A percentile compares a stretch with the other conserved stretches of the same genome.
These are phyloP conservation scores for Elsinoe fawcettii DNA, from an alignment of 2,329 filamentous ascomycete genomes.

Conservation along the genomic window DNA sequence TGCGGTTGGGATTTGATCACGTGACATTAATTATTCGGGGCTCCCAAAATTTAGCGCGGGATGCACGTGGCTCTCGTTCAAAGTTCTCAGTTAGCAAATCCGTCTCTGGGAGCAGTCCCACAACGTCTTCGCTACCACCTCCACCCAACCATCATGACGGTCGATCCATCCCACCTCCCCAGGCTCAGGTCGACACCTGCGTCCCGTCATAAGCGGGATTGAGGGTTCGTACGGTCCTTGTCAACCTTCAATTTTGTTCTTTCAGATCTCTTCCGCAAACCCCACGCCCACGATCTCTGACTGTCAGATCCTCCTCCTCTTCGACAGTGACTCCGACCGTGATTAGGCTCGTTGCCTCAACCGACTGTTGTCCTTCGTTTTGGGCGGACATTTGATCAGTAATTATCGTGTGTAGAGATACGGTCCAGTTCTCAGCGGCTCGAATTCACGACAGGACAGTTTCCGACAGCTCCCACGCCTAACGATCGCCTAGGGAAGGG, in stretches of 20 bases:
- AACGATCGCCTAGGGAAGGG: background rate
- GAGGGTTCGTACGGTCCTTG: conserved; percentile 27
- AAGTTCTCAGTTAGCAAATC: conserved; percentile 4
- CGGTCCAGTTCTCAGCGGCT: background rate
- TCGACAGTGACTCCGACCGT: background rate
- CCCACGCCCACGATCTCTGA: conserved; percentile 15
- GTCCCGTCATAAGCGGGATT: conserved; percentile 45
- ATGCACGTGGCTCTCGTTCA: conserved; percentile 4
- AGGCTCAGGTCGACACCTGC: conserved; percentile 40
- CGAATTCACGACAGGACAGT: background rate
- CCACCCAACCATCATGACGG: conserved; percentile 13
- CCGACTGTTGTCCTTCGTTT: conserved; percentile 10
- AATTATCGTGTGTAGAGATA: background rate
- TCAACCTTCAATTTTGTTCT: conserved; percentile 15
- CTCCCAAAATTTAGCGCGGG: background rate
- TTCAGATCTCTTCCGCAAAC: conserved; percentile 25
- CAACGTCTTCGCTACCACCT: conserved; percentile 13
- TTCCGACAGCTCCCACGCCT: background rate
- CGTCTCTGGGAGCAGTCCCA: conserved; percentile 4
- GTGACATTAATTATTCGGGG: background rate
- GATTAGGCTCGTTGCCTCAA: background rate
- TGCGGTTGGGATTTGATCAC: background rate
- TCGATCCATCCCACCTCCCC: conserved; percentile 29
- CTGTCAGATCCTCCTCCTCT: conserved; percentile 14
- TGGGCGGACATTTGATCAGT: background rate